A percentile compares a stretch with the other conserved stretches of the same genome.
These are phyloP conservation scores for Sordariomycetes sp. DNA, from an alignment of 2,329 filamentous ascomycete genomes.

Conservation along the genomic window DNA sequence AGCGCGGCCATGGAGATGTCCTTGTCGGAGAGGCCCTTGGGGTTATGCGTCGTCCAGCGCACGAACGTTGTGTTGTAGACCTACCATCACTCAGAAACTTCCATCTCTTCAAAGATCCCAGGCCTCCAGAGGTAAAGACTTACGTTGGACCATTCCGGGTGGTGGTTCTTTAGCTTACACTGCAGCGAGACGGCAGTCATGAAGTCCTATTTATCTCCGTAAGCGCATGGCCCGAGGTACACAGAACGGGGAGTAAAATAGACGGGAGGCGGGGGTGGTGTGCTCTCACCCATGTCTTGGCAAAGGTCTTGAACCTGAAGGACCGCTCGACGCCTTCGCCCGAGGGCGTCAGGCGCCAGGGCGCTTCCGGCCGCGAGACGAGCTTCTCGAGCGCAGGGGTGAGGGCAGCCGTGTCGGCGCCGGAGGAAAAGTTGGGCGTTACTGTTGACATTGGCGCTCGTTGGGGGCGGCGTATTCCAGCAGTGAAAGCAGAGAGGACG, in stretches of 20 bases:
- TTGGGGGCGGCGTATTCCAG: not conserved
- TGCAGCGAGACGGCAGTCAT: conserved; percentile 63
- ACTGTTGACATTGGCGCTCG: conserved; percentile 7
- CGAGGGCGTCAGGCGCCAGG: conserved; percentile 38
- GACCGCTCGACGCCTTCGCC: conserved; percentile 47
- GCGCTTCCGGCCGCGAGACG: conserved; percentile 18
- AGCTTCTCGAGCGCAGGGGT: conserved; percentile 27
- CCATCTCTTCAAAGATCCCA: not conserved
- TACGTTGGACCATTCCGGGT: conserved; percentile 70
- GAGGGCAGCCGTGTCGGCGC: conserved; percentile 28
- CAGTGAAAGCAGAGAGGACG: not conserved
- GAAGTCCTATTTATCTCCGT: conserved; percentile 45
- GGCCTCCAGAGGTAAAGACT: conserved; percentile 10
- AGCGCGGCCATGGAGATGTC: conserved; percentile 51
- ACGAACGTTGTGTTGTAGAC: conserved; percentile 62
- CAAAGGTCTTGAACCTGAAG: conserved; percentile 56
- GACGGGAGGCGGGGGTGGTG: not conserved
- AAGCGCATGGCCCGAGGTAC: not conserved
- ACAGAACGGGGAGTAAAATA: not conserved
- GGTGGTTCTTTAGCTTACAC: conserved; percentile 58
- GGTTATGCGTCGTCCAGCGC: conserved; percentile 63
- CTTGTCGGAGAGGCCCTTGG: conserved; percentile 51
- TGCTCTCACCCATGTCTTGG: conserved; percentile 51
- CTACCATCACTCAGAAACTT: conserved; percentile 20
- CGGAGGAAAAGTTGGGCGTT: conserved; percentile 27